Evolutionary conservation across 257 asterid species (phyloP).

Genomic region (Rauvolfia tetraphylla): DNA sequence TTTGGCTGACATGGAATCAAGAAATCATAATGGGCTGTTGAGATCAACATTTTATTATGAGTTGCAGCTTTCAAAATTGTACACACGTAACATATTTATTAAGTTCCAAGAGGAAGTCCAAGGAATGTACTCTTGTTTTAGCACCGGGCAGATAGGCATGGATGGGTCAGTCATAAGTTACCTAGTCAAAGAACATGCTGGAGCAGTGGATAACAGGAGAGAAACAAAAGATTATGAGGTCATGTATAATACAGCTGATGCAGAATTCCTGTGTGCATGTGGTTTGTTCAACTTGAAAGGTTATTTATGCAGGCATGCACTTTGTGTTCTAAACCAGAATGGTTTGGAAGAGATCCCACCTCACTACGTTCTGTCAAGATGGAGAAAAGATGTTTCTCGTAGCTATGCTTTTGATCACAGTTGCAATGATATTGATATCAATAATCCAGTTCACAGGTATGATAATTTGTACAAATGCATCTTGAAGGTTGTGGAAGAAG

Average conservation of each 20-base stretch:
- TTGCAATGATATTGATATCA: conserved; percentile 37
- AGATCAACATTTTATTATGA: conserved; percentile 47
- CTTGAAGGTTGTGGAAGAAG: conserved; percentile 47
- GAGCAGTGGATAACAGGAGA: conserved; percentile 29
- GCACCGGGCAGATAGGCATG: conserved; percentile 26
- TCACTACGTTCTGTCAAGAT: conserved; percentile 52
- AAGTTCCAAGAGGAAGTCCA: conserved; percentile 49
- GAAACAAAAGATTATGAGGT: conserved; percentile 49
- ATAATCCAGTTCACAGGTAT: conserved; percentile 52
- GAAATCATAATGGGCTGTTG: conserved; percentile 24
- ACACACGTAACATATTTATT: conserved; percentile 34
- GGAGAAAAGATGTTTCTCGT: conserved; percentile 52
- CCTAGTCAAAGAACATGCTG: conserved; percentile 39
- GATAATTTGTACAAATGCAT: conserved; percentile 40
- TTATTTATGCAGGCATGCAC: conserved; percentile 56
- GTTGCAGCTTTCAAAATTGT: conserved; percentile 46
- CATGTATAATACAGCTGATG: conserved; percentile 32
- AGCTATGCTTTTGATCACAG: conserved; percentile 30
- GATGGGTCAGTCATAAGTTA: conserved; percentile 39
- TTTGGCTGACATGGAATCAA: conserved; percentile 42
- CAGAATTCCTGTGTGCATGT: conserved; percentile 43
- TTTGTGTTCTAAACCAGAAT: conserved; percentile 43
- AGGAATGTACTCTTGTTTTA: conserved; percentile 43
- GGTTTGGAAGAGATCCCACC: conserved; percentile 57
- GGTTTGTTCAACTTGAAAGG: conserved; percentile 55